Evolutionary conservation across 805 yeast genomes (phyloP), one percentile per base, ranked within the genome.

Genomic region (Jamesozyma jinghongensis): DNA sequence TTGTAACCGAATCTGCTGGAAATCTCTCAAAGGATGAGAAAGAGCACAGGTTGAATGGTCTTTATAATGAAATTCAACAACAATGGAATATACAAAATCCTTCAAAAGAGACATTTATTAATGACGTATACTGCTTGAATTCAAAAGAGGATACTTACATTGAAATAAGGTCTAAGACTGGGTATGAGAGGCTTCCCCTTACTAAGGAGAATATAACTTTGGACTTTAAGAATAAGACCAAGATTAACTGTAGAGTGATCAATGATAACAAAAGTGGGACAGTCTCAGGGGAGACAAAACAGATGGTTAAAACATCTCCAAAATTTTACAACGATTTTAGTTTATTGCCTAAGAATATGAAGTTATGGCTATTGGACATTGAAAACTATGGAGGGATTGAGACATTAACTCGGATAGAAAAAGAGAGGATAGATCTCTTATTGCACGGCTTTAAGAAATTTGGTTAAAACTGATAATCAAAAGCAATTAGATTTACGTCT

Each of bases 401-500:
- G 31, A 30, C 37, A 19, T 22, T 36, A 27, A 10, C 34, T 5
- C n/a, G 13, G 4, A 19, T n/a, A n/a, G 45, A 45, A 8, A 34
- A 34, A 13, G 46, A 49, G 12, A 34, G 42, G 20, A 30, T 58
- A 27, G 54, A 53, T 35, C 27, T 55, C 4, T 33, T 57, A 19
- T 38, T 56, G 16, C 48, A 56, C 44, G 62, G 62, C 8, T 56
- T 57, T 35, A 49, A 48, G 34, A 53, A 54, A 3, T 48, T 55
- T 19, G 28, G 26, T 6, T 29, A 31, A 31, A 4, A 14, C 5
- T 19, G 10, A n/a, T n/a, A n/a, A n/a, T 8, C 12, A 26, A 12
- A 26, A 8, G 28, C 28, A 26, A 26, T 26, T 26, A 8, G 12
- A 13, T 31, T 31, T 6, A 13, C 18, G 7, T 18, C 10, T 22